Base-by-base conservation (phyloP, 345 rosid genomes). In the Salix koriyanagi region DNA sequence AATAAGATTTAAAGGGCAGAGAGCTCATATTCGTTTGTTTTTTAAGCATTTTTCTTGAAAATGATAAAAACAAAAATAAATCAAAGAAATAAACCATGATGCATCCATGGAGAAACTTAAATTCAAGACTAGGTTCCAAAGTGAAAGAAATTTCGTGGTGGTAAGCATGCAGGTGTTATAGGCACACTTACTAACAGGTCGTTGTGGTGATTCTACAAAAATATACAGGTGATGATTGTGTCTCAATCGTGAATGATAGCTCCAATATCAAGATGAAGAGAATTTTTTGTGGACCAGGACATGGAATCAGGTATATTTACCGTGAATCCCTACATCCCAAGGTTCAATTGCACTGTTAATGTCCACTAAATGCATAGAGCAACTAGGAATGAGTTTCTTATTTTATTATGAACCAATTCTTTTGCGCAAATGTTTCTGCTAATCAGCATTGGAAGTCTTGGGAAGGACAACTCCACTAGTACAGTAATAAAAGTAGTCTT, bases 251-350 rank as follows among this genome's bases (percentile, higher is more conserved):
- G 70, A 92, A 78, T 76, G 97, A 84, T 30, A 90, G 98, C 83
- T 78, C 98, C 19, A 76, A 58, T 73, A 90, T 96, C 83, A 92
- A 89, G 86, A 96, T 96, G 96, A 91, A 93, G 88, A 88, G 86
- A 76, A 79, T 96, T 19, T 92, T 80, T 48, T 93, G 98, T 82
- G 99, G 99, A 73, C 98, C 99, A 42, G 98, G 99, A 65, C 99
- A 96, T 86, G 99, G 98, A 75, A 83, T 93, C 84, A 96, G 97
- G 99, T 93, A 83, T 54, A 66, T 5, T 69, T 48, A 15, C 42
- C 70, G 71, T 21, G 54, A 67, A 73, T 14, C 5, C 52, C 2
- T 54, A 5, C 13, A 13, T 62, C 61, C 73, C 61, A 30, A 30
- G 36, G 23, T 37, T 36, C 15, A 30, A 25, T 64, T 30, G 36